These are phyloP conservation scores for Heterobasidion occidentale DNA, from an alignment of 1,284 basidiomycete genomes.

Conservation along the genomic window DNA sequence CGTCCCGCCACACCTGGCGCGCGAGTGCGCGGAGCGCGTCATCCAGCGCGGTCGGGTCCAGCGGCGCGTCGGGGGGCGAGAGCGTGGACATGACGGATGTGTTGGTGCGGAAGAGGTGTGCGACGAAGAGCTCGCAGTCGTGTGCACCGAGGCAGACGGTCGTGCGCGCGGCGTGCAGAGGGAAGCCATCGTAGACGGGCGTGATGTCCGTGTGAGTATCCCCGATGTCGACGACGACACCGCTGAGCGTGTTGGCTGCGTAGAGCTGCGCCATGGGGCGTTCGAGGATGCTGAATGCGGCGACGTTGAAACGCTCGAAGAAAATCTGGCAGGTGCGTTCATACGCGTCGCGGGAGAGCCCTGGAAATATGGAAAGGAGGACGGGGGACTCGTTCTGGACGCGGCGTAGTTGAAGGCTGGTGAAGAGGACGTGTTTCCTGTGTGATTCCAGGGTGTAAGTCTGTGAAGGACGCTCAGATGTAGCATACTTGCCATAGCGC, in stretches of 20 bases:
- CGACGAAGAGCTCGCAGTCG: slow-evolving; percentile 74
- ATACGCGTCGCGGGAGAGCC: slow-evolving; percentile 65
- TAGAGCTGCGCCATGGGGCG: slow-evolving; percentile 82
- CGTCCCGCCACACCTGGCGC: slow-evolving; percentile 50
- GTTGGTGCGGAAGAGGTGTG: slow-evolving; percentile 59
- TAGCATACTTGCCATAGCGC: slow-evolving; percentile 75
- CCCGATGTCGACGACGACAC: slow-evolving; percentile 83
- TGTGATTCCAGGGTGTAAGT: slow-evolving; percentile 1
- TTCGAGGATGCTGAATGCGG: slow-evolving; percentile 79
- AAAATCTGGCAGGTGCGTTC: slow-evolving; percentile 82
- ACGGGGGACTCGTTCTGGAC: slow-evolving; percentile 85
- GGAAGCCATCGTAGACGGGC: slow-evolving; percentile 75
- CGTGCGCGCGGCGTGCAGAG: slow-evolving; percentile 53
- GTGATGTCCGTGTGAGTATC: slow-evolving; percentile 70
- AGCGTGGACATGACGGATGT: slow-evolving; percentile 59
- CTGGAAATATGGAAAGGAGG: slow-evolving; percentile 65
- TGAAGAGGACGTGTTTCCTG: slow-evolving; percentile 85
- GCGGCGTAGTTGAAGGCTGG: slow-evolving; percentile 68
- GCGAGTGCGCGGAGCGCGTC: slow-evolving; percentile 50
- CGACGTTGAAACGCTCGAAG: slow-evolving; percentile 94
- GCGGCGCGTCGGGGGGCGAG: slow-evolving; percentile 39
- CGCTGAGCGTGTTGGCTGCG: slow-evolving; percentile 72
- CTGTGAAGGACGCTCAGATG: neutral
- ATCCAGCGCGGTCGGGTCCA: slow-evolving; percentile 37
- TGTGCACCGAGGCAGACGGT: slow-evolving; percentile 58